These are phyloP conservation scores for Spathaspora arborariae DNA, from an alignment of 805 yeast species.

Conservation along the genomic window DNA sequence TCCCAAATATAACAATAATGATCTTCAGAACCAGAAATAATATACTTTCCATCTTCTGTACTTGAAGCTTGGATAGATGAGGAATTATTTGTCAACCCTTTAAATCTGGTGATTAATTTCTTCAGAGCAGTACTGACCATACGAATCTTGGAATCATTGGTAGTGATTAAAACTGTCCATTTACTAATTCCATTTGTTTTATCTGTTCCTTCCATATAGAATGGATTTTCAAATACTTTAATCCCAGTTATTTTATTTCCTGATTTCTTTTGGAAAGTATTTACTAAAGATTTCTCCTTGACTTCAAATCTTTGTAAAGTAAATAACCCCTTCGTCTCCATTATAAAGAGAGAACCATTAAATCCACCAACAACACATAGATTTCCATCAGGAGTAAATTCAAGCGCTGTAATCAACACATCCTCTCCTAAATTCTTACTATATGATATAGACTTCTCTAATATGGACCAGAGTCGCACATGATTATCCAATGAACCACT, in stretches of 20 bases:
- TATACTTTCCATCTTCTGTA: conserved; percentile 52
- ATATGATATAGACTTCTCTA: conserved; percentile 64
- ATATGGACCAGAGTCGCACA: conserved; percentile 78
- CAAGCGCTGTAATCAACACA: conserved; percentile 70
- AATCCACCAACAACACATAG: conserved; percentile 72
- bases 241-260: conserved; percentile 72
- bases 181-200: conserved; percentile 2
- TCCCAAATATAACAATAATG: conserved; percentile 86
- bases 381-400: conserved; percentile 64
- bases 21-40: conserved; percentile 83
- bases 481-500: conserved; percentile 78
- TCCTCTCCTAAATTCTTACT: conserved; percentile 50
- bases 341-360: conserved; percentile 59
- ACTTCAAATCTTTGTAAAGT: conserved; percentile 29
- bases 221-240: conserved; percentile 39
- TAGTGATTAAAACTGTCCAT: conserved; percentile 53
- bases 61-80: conserved; percentile 68
- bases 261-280: conserved; percentile 21
- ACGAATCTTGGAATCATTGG: conserved; percentile 79
- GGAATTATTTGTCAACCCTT: conserved; percentile 67
- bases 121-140: conserved; percentile 54
- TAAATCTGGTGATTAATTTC: conserved; percentile 60
- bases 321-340: conserved; percentile 63
- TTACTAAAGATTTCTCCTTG: conserved; percentile 21
- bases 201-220: conserved; percentile 7